Conservation (phyloP, 2,329 filamentous ascomycete genomes). For the Neonectria magnoliae region DNA sequence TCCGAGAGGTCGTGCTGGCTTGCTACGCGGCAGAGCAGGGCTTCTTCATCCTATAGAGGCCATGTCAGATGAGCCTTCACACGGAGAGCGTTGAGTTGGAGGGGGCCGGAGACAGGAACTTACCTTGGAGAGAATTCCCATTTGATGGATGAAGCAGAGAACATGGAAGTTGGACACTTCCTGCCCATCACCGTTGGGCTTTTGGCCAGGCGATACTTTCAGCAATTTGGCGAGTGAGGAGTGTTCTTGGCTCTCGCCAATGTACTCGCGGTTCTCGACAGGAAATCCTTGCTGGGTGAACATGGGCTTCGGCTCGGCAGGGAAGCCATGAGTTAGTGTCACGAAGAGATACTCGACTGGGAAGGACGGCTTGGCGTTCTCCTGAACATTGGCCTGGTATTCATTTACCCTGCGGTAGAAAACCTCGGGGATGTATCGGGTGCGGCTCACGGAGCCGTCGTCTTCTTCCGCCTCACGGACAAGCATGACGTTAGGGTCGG, state of each 20-base stretch:
- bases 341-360: slow-evolving; percentile 97
- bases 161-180: slow-evolving; percentile 94
- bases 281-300: slow-evolving; percentile 83
- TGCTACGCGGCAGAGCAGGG: slow-evolving; percentile 85
- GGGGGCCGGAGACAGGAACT: slow-evolving; percentile 35
- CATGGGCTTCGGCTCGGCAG: slow-evolving; percentile 77
- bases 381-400: slow-evolving; percentile 94
- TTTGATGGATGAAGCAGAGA: slow-evolving; percentile 83
- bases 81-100: background rate
- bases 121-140: slow-evolving; percentile 89
- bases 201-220: slow-evolving; percentile 67
- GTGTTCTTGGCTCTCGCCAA: slow-evolving; percentile 87
- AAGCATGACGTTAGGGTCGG: slow-evolving; percentile 92
- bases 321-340: slow-evolving; percentile 96
- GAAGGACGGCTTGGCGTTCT: slow-evolving; percentile 96
- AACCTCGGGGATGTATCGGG: slow-evolving; percentile 94
- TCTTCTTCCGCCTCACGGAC: slow-evolving; percentile 93
- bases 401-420: slow-evolving; percentile 97
- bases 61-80: slow-evolving; percentile 10
- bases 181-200: slow-evolving; percentile 69
- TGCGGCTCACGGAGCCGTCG: slow-evolving; percentile 72
- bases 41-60: slow-evolving; percentile 80
- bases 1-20: slow-evolving; percentile 83
- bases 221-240: slow-evolving; percentile 74
- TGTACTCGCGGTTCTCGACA: slow-evolving; percentile 88